Evolutionary conservation across 164 flowering plant species (phyloP), one percentile per base, ranked within the genome.

Genomic region (Macadamia tetraphylla): DNA sequence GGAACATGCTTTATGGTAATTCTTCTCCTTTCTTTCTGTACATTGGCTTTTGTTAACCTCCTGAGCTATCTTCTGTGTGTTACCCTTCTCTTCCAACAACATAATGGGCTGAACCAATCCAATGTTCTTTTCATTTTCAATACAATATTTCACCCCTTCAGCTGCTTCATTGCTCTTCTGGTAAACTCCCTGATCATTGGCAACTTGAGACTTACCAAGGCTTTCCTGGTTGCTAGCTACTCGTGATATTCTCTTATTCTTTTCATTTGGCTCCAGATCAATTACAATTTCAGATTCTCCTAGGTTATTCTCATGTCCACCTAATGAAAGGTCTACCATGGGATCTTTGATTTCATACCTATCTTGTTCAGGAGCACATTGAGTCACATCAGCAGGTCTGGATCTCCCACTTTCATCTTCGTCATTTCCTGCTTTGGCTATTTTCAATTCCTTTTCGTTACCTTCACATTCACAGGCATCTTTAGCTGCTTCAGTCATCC

Each of bases 91-190:
- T 60, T 73, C 82, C 32, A 62, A 42, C 18, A 58, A 29, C 52
- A 32, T 18, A 63, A 73, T 52, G 10, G 75, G 61, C 63, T 35
- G 40, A 35, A 5, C 40, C 40, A 35, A 2, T 35, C 40, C 40
- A 35, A 5, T 35, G 3, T 35, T 35, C 40, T 35, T 35, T 5
- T 35, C 40, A 35, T 35, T 35, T 35, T 35, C 40, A 2, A 5
- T 35, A 2, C 40, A 35, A 35, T 35, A 2, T 35, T 35, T 35
- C 40, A 35, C 3, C 40, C 72, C 64, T 61, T 74, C 69, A 72
- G 75, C 81, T 46, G 29, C 31, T 73, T 75, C 73, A 69, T 65
- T 80, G 65, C 66, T 78, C 69, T 73, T 76, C 67, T 76, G 74
- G 65, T 53, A 63, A 66, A 44, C 63, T 75, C n/a, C 69, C 67